Evolutionary conservation across 108 stramenopile genomes (phyloP), one percentile per base, ranked within the genome.

Genomic region (Cyclostephanos tholiformis): DNA sequence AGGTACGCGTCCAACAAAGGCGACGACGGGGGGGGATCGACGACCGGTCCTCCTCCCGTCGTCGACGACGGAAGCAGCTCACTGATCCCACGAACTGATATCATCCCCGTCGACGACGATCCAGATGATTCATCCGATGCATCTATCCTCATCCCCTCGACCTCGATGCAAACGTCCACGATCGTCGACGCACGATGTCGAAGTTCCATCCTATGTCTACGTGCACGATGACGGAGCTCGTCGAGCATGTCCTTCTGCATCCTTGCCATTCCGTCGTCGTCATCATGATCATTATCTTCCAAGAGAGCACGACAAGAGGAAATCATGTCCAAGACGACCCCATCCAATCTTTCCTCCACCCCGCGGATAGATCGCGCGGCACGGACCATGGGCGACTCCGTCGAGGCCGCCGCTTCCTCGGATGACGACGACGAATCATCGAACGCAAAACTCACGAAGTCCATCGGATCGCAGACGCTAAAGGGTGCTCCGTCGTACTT

Each of bases 1-100:
- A 63, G 51, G 26, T 74, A 81, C 5, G 73, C 80, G 71, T 81
- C 80, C 23, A 55, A 68, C 27, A 81, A 27, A 17, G 73, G 80
- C 26, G 80, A 74, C 19, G 74, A 23, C 46, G 65, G 48, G 41
- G 53, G 49, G 4, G 58, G 41, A 20, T 36, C 52, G 30, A 60
- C n/a, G n/a, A n/a, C n/a, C n/a, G n/a, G n/a, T n/a, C n/a, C 43
- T 23, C 52, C 30, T 11, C 25, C 16, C 55, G 26, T 4, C 55
- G 39, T 30, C 53, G 50, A 30, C 36, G 71, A 61, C n/a, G n/a
- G n/a, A n/a, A n/a, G n/a, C n/a, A n/a, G n/a, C n/a, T n/a, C n/a
- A 14, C 65, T 58, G 41, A 65, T 63, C 6, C 71, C 79, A 12
- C 62, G 25, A n/a, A 80, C 56, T 13, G 63, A 44, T 19, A 81